These are phyloP conservation scores for Chrysoporthe austroafricana DNA, from an alignment of 2,329 filamentous ascomycete species.

Conservation along the genomic window DNA sequence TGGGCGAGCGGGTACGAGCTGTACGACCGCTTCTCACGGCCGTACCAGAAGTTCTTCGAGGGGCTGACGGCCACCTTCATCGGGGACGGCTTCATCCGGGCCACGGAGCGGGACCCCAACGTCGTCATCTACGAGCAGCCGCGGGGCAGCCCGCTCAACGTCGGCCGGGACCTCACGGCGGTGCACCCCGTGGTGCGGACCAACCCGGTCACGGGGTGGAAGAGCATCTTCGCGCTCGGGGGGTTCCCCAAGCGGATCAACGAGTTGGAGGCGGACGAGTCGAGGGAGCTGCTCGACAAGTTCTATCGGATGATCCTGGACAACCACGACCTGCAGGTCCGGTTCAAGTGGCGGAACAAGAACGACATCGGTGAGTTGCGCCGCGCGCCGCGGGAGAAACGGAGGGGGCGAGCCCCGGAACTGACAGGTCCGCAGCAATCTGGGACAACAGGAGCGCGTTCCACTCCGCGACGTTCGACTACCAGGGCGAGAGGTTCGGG, in stretches of 20 bases:
- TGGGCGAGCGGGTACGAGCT: constrained; percentile 67
- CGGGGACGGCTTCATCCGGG: constrained; percentile 43
- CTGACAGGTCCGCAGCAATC: constrained; percentile 10
- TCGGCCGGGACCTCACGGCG: constrained; percentile 29
- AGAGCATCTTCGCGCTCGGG: constrained; percentile 35
- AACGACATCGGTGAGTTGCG: constrained; percentile 26
- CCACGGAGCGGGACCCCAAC: constrained; percentile 36
- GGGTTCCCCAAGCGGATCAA: constrained; percentile 34
- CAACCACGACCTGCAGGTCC: constrained; percentile 28
- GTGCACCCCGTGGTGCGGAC: constrained; percentile 37
- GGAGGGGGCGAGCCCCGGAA: too few species aligned
- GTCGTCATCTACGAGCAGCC: constrained; percentile 40
- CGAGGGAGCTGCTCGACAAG: constrained; percentile 25
- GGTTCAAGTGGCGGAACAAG: constrained; percentile 29
- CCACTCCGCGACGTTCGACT: constrained; percentile 27
- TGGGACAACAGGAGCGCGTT: constrained; percentile 30
- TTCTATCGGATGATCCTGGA: constrained; percentile 22
- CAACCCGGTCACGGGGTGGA: constrained; percentile 38
- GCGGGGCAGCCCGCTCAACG: constrained; percentile 35
- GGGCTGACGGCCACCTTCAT: constrained; percentile 52
- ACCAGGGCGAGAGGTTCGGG: constrained; percentile 26
- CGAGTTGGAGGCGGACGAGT: constrained; percentile 30
- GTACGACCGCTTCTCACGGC: constrained; percentile 57
- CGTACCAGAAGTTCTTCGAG: constrained; percentile 57
- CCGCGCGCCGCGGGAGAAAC: not conserved